Evolutionary conservation across 1,284 basidiomycete genomes (phyloP), one percentile per base, ranked within the genome.

Genomic region (Ceratobasidium sp.): DNA sequence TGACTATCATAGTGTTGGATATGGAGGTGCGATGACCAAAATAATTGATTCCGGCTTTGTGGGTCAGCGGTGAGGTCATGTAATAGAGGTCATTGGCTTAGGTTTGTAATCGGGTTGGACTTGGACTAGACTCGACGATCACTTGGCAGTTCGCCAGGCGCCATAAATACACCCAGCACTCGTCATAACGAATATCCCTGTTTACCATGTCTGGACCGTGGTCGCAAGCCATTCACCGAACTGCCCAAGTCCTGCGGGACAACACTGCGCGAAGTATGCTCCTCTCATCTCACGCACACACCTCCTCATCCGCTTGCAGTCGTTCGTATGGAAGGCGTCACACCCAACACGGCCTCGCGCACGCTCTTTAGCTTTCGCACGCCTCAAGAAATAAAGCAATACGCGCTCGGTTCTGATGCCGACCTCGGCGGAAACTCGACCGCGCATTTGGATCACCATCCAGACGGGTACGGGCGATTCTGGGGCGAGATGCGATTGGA

Each of bases 341-440:
- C 89, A 65, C 86, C 87, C 12, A 80, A 80, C 57, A 84, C 85
- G 22, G 77, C 79, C 5, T 86, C 90, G n/a, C 80, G 83, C 60
- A 83, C 84, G 0, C 82, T 92, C 43, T 88, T 86, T 74, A 82
- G 82, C 10, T 85, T 92, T 77, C 86, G 89, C 73, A 82, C 83
- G 0, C 79, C 76, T 27, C 81, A 84, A 49, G 86, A 90, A 71
- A 74, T 92, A 43, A 73, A 82, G n/a, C 81, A 84, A 31, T 88
- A 87, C 72, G 90, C 87, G 0, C 86, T 85, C 0, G 93, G 93
- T 2, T 91, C 88, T 74, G 93, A 96, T 77, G 83, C 83, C 2
- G 94, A 96, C 77, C 88, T 94, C 58, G 94, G 94, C 1, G 94
- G 94, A 1, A 84, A 85, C n/a, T 93, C 92, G 2, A 88, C 87